Evolutionary conservation across 1,139 yeast species (phyloP).

Genomic region (Saccharomycopsis hybrid): DNA sequence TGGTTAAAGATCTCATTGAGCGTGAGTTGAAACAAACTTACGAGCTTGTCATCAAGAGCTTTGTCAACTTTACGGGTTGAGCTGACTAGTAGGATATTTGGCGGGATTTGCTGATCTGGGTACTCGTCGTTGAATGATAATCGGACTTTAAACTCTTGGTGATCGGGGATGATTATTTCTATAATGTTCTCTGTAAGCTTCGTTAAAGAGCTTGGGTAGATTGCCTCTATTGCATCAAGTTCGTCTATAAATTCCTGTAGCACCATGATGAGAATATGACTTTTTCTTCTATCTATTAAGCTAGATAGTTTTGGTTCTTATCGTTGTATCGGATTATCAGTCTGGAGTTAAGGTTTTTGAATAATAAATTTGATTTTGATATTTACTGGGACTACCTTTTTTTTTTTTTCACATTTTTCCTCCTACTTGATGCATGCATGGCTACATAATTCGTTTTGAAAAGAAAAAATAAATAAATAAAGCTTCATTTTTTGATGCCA

Average conservation of each 20-base stretch:
- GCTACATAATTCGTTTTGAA: no score
- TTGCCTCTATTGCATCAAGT: slow-evolving; percentile 76
- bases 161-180: slow-evolving; percentile 56
- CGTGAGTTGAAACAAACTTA: slow-evolving; percentile 40
- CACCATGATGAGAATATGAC: neutral
- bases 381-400: no score
- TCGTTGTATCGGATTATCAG: no score
- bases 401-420: no score
- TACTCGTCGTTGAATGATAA: slow-evolving; percentile 64
- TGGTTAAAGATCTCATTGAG: slow-evolving; percentile 42
- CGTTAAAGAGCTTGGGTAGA: slow-evolving; percentile 56
- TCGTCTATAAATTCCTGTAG: slow-evolving; percentile 63
- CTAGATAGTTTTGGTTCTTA: no score
- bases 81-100: slow-evolving; percentile 43
- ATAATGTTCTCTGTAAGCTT: slow-evolving; percentile 38
- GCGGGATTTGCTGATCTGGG: slow-evolving; percentile 56
- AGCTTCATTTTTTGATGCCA: no score
- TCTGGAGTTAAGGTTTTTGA: no score
- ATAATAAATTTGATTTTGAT: no score
- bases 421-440: no score
- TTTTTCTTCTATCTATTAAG: no score
- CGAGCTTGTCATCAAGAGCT: slow-evolving; percentile 39
- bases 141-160: slow-evolving; percentile 50
- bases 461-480: no score
- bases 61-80: slow-evolving; percentile 30